Base-by-base conservation (phyloP, 176 grass and related monocot genomes). In the Cocos nucifera region DNA sequence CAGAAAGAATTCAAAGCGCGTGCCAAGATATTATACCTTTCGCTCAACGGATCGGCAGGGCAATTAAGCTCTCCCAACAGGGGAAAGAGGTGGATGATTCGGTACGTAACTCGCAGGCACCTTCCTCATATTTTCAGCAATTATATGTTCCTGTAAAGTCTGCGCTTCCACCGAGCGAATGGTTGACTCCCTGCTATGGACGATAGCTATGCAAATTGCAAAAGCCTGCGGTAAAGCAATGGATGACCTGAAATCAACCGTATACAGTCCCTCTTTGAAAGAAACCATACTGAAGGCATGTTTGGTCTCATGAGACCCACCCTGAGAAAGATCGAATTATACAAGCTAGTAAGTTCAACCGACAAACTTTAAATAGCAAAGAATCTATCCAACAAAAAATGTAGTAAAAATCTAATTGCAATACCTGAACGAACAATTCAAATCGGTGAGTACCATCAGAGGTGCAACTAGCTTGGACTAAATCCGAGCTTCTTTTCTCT, bases 241-340 rank as follows among this genome's bases (percentile, higher is more conserved):
- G 50, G 85, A 93, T 17, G 88, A 82, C 57, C 63, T 80, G 67
- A 89, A 83, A 62, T 99, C 85, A 4, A 99, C 82, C 1, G 84
- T 78, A 23, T 86, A 89, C n/a, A 86, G 15, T 56, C 94, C 88
- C 75, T 99, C 94, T 64, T 79, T 89, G 30, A 86, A 89, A 39
- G 83, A 82, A 72, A 77, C 72, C 92, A 99, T 93, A 61, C 71
- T 80, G 61, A 93, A 93, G 25, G 56, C 76, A 66, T 76, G 67
- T 5, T 60, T 69, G 19, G 77, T 78, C 56, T 75, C 76, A 49
- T 28, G 75, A 0, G 63, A 71, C 22, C 85, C 68, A 74, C 82
- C 94, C 85, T 93, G 70, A 54, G 51, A 54, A 28, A 15, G 49
- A 29, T 66, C 10, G 22, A 5, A 25, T 17, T 22, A 22, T 63